These are phyloP conservation scores for Aschersonia sp. DNA, from an alignment of 2,329 filamentous ascomycete species.

Conservation along the genomic window DNA sequence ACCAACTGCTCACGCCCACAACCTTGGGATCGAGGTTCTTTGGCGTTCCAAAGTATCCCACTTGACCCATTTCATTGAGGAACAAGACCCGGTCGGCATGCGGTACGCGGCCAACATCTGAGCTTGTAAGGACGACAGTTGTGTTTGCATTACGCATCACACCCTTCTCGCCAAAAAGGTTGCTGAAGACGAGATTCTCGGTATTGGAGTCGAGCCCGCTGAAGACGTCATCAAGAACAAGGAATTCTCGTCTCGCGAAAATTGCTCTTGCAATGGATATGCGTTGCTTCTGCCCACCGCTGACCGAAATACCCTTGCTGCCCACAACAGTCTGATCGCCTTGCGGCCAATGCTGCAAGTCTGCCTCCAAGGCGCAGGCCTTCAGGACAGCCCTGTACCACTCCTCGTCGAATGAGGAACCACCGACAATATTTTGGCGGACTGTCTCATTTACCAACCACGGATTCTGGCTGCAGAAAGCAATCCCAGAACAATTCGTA, in stretches of 20 bases:
- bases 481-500: constrained; percentile 4
- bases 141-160: no score
- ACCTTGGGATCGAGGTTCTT: no score
- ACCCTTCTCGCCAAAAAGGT: constrained; percentile 7
- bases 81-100: no score
- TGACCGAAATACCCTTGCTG: constrained; percentile 20
- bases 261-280: constrained; percentile 15
- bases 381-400: constrained; percentile 16
- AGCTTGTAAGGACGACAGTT: no score
- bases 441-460: constrained; percentile 16
- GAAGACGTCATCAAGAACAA: constrained; percentile 18
- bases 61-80: no score
- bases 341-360: constrained; percentile 13
- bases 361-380: constrained; percentile 9
- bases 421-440: constrained; percentile 17
- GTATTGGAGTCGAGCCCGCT: constrained; percentile 16
- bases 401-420: constrained; percentile 9
- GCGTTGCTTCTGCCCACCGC: constrained; percentile 21
- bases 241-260: constrained; percentile 10
- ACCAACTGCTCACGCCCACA: no score
- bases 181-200: constrained; percentile 10
- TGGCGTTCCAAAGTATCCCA: no score
- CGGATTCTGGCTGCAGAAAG: constrained; percentile 12
- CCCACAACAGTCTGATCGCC: constrained; percentile 20
- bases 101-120: no score